These are phyloP conservation scores for Lactifluus pinguis DNA, from an alignment of 768 basidiomycete genomes.

Conservation along the genomic window DNA sequence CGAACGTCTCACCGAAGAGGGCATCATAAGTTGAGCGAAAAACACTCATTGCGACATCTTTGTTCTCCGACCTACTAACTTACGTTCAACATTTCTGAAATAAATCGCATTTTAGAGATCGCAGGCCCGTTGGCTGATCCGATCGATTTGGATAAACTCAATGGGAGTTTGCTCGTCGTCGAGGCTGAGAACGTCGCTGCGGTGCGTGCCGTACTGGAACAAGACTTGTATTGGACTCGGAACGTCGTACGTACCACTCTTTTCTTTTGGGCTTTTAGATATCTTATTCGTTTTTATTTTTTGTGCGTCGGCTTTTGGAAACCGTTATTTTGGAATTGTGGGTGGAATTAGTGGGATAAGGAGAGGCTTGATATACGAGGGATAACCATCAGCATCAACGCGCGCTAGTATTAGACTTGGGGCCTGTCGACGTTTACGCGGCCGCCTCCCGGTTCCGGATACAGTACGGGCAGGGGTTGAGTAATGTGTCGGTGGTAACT, in stretches of 20 bases:
- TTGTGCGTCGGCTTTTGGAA: too few relatives aligned
- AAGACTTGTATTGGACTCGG: conserved; percentile 34
- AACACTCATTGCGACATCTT: not conserved
- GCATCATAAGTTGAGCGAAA: conserved; percentile 3
- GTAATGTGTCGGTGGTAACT: too few relatives aligned
- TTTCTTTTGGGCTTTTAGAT: not conserved
- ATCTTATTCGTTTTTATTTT: not conserved
- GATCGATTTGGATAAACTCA: conserved; percentile 34
- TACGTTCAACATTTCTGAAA: conserved; percentile 16
- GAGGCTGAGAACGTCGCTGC: conserved; percentile 46
- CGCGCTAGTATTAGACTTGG: not conserved
- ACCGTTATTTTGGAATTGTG: not conserved
- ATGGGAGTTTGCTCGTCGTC: conserved; percentile 50
- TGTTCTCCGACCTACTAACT: too few relatives aligned
- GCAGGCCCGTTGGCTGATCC: not conserved
- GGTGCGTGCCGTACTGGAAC: conserved; percentile 31
- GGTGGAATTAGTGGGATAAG: conserved; percentile 42
- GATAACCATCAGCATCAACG: not conserved
- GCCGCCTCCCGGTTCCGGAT: not conserved
- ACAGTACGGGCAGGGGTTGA: not conserved
- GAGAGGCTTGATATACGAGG: conserved; percentile 38
- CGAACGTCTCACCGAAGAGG: not conserved
- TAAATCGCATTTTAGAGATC: not conserved
- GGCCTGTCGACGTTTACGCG: too few relatives aligned
- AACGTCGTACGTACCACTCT: conserved; percentile 32